phyloP scores from a whole-genome alignment of 176 grass and related monocot species.

The Saccharum officinarum region DNA sequence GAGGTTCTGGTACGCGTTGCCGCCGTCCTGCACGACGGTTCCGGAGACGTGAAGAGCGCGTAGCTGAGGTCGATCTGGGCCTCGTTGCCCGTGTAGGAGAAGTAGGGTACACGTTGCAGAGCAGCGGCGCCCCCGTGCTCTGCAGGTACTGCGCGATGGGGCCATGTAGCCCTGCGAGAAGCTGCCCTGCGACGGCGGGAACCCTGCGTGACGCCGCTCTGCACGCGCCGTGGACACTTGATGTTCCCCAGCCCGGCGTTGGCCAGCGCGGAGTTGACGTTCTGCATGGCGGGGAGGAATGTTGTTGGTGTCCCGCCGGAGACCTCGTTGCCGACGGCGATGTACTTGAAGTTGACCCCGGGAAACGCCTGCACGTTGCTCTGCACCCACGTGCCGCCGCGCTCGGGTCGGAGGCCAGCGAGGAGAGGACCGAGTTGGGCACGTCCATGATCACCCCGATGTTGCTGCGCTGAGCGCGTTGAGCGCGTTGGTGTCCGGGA shows the following conservation, averaged over 20 bases:
- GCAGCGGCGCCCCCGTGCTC: conserved; percentile 47
- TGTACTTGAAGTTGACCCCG: conserved; percentile 42
- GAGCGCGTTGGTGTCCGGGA: conserved; percentile 15
- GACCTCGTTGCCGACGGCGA: conserved; percentile 68
- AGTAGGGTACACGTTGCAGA: conserved; percentile 67
- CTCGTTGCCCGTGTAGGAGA: conserved; percentile 28
- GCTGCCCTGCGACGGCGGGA: conserved; percentile 50
- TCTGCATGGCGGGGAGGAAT: conserved; percentile 57
- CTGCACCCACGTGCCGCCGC: conserved; percentile 38
- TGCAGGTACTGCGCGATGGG: conserved; percentile 49
- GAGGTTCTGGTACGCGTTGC: conserved; percentile 56
- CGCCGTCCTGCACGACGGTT: conserved; percentile 48
- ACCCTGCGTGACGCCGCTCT: conserved; percentile 42
- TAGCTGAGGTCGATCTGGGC: conserved; percentile 36
- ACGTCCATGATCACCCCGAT: conserved; percentile 57
- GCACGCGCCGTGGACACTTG: conserved; percentile 59
- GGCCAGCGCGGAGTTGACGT: conserved; percentile 27
- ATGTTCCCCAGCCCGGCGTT: not conserved
- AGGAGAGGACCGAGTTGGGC: conserved; percentile 19
- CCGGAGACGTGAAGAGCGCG: conserved; percentile 48
- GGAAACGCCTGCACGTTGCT: conserved; percentile 35
- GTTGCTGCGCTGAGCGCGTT: conserved; percentile 24
- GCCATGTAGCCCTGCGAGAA: conserved; percentile 44
- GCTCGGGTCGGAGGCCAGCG: conserved; percentile 27
- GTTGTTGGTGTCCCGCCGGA: not conserved